These are phyloP conservation scores for Sisymbrium irio DNA, from an alignment of 345 rosid species.

Conservation along the genomic window DNA sequence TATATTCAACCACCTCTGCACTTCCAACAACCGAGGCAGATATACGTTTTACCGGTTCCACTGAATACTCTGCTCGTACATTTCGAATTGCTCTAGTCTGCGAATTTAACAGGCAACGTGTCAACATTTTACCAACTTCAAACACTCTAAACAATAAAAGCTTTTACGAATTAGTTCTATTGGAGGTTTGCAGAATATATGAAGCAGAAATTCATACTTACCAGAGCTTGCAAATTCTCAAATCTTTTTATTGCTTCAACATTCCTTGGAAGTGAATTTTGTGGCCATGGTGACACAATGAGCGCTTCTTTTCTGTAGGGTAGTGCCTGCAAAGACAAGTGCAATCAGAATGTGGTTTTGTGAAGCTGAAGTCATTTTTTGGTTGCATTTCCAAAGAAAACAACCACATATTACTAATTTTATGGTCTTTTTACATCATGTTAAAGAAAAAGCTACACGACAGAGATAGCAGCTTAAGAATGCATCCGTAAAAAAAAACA, in stretches of 20 bases:
- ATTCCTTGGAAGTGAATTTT: slow-evolving; percentile 68
- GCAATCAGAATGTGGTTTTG: neutral
- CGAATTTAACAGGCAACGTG: slow-evolving; percentile 2
- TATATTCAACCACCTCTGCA: slow-evolving; percentile 73
- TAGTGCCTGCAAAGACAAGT: slow-evolving; percentile 57
- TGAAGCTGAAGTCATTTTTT: neutral
- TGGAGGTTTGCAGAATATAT: slow-evolving; percentile 1
- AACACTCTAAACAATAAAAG: neutral
- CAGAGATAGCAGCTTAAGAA: slow-evolving; percentile 16
- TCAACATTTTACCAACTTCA: slow-evolving; percentile 16
- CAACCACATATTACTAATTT: neutral
- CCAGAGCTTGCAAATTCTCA: slow-evolving; percentile 89
- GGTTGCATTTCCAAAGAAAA: slow-evolving; percentile 5
- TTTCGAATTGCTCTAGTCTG: slow-evolving; percentile 92
- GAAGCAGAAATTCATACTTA: slow-evolving; percentile 37
- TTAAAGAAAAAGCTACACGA: slow-evolving; percentile 1
- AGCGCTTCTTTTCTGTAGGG: slow-evolving; percentile 75
- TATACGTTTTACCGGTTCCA: slow-evolving; percentile 93
- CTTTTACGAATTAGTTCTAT: neutral
- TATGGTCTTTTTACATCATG: neutral
- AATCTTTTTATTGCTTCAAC: slow-evolving; percentile 60
- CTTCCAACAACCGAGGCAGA: slow-evolving; percentile 89
- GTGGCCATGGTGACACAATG: slow-evolving; percentile 87
- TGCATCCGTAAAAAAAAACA: neutral
- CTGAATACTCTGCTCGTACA: slow-evolving; percentile 95